Percentiles rank a stretch among this genome's conserved stretches.
phyloP scores from a whole-genome alignment of 768 basidiomycete genomes.

The Trametes sanguinea region DNA sequence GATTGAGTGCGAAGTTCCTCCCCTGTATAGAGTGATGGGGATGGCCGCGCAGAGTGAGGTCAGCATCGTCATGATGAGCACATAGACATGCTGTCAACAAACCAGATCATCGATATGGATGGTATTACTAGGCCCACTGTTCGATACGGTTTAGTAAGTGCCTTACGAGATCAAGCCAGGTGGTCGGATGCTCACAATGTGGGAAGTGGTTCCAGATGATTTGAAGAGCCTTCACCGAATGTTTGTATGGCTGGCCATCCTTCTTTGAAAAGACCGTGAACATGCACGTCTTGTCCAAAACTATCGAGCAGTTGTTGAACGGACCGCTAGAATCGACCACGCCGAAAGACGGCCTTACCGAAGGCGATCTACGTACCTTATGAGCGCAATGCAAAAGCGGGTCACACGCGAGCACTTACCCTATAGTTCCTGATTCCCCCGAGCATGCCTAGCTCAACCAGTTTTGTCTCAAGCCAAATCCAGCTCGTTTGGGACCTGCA shows the following conservation, averaged over 20 bases:
- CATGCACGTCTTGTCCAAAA: constrained; percentile 87
- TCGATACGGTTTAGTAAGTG: no score
- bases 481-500: constrained; percentile 81
- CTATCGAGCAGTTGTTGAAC: constrained; percentile 36
- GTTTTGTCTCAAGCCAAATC: constrained; percentile 87
- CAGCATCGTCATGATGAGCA: not conserved
- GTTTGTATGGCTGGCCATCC: constrained; percentile 73
- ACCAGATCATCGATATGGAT: constrained; percentile 89
- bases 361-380: constrained; percentile 54
- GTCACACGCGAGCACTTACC: constrained; percentile 37
- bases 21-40: constrained; percentile 49
- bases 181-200: constrained; percentile 72
- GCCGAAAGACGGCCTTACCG: no score
- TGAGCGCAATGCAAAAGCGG: no score
- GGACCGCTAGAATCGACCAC: no score
- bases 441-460: constrained; percentile 84
- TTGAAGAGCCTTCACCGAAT: constrained; percentile 79
- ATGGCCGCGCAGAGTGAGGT: no score
- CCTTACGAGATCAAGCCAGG: no score
- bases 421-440: constrained; percentile 71
- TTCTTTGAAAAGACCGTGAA: constrained; percentile 81
- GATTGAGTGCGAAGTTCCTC: constrained; percentile 88
- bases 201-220: constrained; percentile 90
- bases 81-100: constrained; percentile 17
- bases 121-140: constrained; percentile 68